A percentile compares a stretch with the other conserved stretches of the same genome.
Evolutionary conservation across 2,329 filamentous ascomycete genomes (phyloP).

Genomic region (Talaromyces verruculosus): DNA sequence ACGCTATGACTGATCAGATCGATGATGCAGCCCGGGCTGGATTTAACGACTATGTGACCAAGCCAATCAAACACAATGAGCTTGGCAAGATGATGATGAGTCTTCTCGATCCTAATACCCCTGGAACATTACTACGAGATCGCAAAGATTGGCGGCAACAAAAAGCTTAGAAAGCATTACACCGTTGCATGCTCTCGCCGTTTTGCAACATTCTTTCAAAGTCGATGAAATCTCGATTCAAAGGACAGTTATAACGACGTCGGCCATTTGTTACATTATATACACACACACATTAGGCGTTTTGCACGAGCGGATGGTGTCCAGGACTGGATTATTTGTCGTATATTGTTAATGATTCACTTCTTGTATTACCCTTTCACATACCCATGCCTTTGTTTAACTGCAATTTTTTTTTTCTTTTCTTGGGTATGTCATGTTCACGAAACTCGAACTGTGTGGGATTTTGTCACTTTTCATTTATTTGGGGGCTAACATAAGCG

Average conservation of each 20-base stretch:
- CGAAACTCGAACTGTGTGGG: not conserved
- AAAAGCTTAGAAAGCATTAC: slow-evolving; percentile 1
- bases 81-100: slow-evolving; percentile 53
- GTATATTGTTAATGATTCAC: slow-evolving; percentile 9
- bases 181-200: not conserved
- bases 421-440: not conserved
- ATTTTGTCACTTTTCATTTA: not conserved
- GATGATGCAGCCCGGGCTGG: slow-evolving; percentile 48
- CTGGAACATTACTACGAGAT: slow-evolving; percentile 45
- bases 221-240: not conserved
- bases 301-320: slow-evolving; percentile 18
- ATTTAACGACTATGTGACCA: slow-evolving; percentile 53
- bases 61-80: slow-evolving; percentile 52
- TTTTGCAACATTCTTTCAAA: not conserved
- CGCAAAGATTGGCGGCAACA: slow-evolving; percentile 28
- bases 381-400: slow-evolving; percentile 13
- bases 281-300: slow-evolving; percentile 12
- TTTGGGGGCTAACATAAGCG: slow-evolving; percentile 12
- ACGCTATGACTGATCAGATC: slow-evolving; percentile 53
- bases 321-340: slow-evolving; percentile 5
- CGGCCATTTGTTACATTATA: slow-evolving; percentile 13
- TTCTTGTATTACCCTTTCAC: slow-evolving; percentile 18
- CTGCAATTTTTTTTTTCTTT: not conserved
- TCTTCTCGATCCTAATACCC: slow-evolving; percentile 44
- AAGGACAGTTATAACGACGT: not conserved